Evolutionary conservation across 148 eudicot genomes (phyloP).

Genomic region (Cornus suecica): DNA sequence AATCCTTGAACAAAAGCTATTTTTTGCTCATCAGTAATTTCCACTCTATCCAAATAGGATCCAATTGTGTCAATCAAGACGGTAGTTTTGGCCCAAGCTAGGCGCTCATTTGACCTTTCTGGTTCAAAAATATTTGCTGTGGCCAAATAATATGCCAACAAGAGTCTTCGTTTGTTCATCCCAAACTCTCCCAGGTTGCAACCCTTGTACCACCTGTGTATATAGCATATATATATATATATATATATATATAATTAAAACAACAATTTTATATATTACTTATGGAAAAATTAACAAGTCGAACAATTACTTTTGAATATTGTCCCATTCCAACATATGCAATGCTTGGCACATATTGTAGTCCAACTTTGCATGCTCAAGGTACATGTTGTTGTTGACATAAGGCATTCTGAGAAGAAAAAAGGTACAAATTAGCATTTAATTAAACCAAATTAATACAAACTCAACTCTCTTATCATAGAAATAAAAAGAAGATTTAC

Average conservation of each 20-base stretch:
- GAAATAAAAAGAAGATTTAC: constrained; percentile 20
- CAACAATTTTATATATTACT: background rate
- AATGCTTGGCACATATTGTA: constrained; percentile 62
- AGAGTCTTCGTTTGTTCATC: constrained; percentile 42
- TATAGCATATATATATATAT: too few species aligned
- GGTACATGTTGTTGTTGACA: constrained; percentile 68
- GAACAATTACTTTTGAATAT: constrained; percentile 40
- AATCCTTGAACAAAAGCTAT: constrained; percentile 24
- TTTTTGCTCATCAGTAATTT: constrained; percentile 29
- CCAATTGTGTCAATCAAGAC: constrained; percentile 46
- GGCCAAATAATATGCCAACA: too few species aligned
- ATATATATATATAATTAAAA: too few species aligned
- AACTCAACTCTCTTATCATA: too few species aligned
- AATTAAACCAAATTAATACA: background rate
- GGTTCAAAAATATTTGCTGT: too few species aligned
- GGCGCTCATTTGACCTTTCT: too few species aligned
- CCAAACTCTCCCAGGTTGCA: constrained; percentile 40
- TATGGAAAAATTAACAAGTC: too few species aligned
- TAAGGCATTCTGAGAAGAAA: constrained; percentile 56
- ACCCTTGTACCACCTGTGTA: constrained; percentile 61
- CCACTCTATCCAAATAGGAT: constrained; percentile 29
- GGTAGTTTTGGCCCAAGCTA: constrained; percentile 80
- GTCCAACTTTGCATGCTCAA: constrained; percentile 82
- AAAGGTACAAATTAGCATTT: background rate
- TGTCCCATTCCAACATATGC: too few species aligned